phyloP scores from a whole-genome alignment of 108 stramenopile genomes.

The Tribonema minus region DNA sequence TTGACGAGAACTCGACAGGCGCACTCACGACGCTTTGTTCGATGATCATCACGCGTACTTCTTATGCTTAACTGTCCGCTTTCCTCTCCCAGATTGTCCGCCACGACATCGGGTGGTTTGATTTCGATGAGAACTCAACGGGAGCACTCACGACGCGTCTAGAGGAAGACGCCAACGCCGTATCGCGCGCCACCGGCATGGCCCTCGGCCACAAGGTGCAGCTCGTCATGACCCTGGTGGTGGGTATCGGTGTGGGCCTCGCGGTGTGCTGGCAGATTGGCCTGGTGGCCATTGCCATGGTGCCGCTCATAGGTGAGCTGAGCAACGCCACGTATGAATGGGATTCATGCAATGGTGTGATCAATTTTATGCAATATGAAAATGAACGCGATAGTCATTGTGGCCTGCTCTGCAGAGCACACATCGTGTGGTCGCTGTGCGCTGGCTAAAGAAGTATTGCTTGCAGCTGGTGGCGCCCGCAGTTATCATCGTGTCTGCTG shows the following conservation, averaged over 20 bases:
- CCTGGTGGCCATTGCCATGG: slow-evolving; percentile 19
- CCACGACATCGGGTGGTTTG: slow-evolving; percentile 51
- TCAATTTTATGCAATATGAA: too few species aligned
- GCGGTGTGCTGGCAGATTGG: slow-evolving; percentile 15
- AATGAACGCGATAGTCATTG: too few species aligned
- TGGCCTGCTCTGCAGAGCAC: too few species aligned
- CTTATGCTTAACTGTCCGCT: too few species aligned
- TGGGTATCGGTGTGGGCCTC: slow-evolving; percentile 7
- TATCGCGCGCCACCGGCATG: slow-evolving; percentile 12
- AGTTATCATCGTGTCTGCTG: too few species aligned
- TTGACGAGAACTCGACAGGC: slow-evolving; percentile 49
- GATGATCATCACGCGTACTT: too few species aligned
- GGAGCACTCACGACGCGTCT: slow-evolving; percentile 74
- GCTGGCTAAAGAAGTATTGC: too few species aligned
- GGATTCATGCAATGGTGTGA: too few species aligned
- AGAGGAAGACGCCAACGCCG: slow-evolving; percentile 36
- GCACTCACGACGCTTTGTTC: slow-evolving; percentile 71
- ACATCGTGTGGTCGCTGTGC: too few species aligned
- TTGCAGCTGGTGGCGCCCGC: too few species aligned
- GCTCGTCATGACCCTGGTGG: slow-evolving; percentile 1
- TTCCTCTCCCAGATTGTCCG: too few species aligned
- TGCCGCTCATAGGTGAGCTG: slow-evolving; percentile 33
- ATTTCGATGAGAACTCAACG: slow-evolving; percentile 35
- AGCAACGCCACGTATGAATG: too few species aligned
- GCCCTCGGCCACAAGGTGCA: slow-evolving; percentile 16